Evolutionary conservation across 2,329 filamentous ascomycete species (phyloP), one percentile per base, ranked within the genome.

Genomic region (Emmonsia crescens): DNA sequence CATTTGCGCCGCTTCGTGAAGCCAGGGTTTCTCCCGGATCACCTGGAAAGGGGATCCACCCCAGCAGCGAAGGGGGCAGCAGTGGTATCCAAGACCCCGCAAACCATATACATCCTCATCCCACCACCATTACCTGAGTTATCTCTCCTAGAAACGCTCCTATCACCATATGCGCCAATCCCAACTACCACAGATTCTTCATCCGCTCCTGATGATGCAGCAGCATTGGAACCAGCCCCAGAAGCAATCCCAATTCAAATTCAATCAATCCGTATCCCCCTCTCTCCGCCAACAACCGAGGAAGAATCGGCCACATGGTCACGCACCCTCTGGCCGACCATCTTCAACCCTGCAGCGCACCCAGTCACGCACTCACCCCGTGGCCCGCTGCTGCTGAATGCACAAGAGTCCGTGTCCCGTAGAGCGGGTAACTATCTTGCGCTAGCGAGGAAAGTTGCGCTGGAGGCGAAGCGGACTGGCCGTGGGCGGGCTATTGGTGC

Each of bases 281-380:
- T 76, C 12, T 69, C 75, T 38, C 75, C 77, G 1, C 77, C 77
- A 3, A 67, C 76, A 54, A 76, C 70, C 38, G 51, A 65, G 1
- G 62, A 66, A n/a, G 76, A 78, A 68, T 75, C 77, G n/a, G 68
- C 74, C 29, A 66, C 68, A 61, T 79, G 77, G 77, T 71, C 73
- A 9, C 70, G 71, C 27, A 72, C 65, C 14, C 67, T 75, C 51
- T 79, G 77, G 77, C 77, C 77, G 0, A 73, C 76, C 38, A 68
- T 71, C 12, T 79, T 72, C 68, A 79, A 79, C 64, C 75, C 77
- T 24, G 74, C 77, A 5, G 73, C 76, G 8, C 75, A 76, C 9
- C 70, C 75, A n/a, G 68, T 74, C 36, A 72, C 73, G 55, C 69
- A 77, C 65, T 75, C 76, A 0, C 77, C 77, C 2, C 76, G 77